Base-by-base conservation (phyloP, 164 flowering plant genomes). In the Warburgia ugandensis region DNA sequence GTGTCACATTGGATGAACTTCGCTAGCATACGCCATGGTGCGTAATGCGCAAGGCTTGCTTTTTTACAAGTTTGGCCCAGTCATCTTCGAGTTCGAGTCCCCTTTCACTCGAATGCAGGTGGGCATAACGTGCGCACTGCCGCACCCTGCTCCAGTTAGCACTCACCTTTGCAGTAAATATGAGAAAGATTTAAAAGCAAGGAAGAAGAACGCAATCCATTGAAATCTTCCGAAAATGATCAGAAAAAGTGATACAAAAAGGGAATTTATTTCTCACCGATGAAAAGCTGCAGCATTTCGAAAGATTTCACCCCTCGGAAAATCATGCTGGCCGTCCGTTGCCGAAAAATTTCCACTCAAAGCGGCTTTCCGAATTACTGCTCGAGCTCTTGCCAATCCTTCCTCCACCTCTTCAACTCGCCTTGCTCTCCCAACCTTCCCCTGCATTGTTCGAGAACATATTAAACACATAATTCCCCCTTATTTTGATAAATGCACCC, bases 361-460 rank as follows among this genome's bases (percentile, higher is more conserved):
- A 3, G 49, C 69, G 2, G 76, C 90, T 51, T 12, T 61, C 1
- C 66, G 64, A 44, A 84, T 80, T 2, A 78, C 67, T 19, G 72
- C 74, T 58, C 92, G 63, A 3, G 87, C 79, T 60, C 68, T 47
- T 0, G 76, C 81, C 0, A 80, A 66, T 58, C 76, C 84, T 48
- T 56, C 64, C 59, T 79, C 90, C 12, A 76, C 19, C 67, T 43
- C 38, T 21, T 35, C 32, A 21, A 21, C 3, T 36, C 23, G 6
- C n/a, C 41, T 59, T 8, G 2, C 31, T n/a, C 37, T 56, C 48
- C 13, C 29, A n/a, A 19, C 32, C 54, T 58, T 50, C 23, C 55
- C 63, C 77, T 72, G 69, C 25, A 33, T 12, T n/a, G 27, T 31
- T 20, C 21, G 26, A 52, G 16, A 37, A 26, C 28, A n/a, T 6